Base-by-base conservation (phyloP, 2,329 filamentous ascomycete species). In the Lachnellula cervina region DNA sequence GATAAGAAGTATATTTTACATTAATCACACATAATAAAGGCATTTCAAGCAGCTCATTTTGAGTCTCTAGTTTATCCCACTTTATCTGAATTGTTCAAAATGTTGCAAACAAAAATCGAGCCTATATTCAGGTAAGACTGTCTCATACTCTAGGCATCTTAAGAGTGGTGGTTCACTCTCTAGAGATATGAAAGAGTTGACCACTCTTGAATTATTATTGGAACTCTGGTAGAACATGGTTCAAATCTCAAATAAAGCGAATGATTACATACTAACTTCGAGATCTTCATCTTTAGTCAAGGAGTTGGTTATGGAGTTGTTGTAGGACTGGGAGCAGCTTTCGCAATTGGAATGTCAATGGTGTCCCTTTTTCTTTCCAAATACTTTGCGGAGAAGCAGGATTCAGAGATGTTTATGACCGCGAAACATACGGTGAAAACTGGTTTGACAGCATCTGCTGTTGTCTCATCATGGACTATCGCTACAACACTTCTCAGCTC, bases 381-480 rank as follows among this genome's bases (percentile, higher is more conserved):
- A 34, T 64, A 32, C 61, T 23, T 42, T 19, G 52, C 51, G 21
- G 53, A 55, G 45, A 52, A 55, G 14, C 52, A 58, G 25, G 32
- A 34, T 11, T 42, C 77, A 0, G 79, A 81, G 64, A 81, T 79
- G 76, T 80, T 80, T 62, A 80, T 80, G 47, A 60, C 58, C 32
- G 58, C 58, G 2, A 80, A 81, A 52, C 73, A 78, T 4, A 73
- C 70, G 8, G 77, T 81, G 0, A 72, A 75, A 1, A 78, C 77
- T 0, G 79, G 79, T 1, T 59, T 81, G 23, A 80, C 77, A 8
- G 74, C 78, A 2, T 80, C 78, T 0, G 78, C 79, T 6, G 78
- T 81, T 0, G 74, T 80, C 17, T 80, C 78, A 34, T 79, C 76
- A 0, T 81, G 78, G 79, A 95, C 90, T 0, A 94, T 89, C 89